Conservation (phyloP, 2,329 filamentous ascomycete species). For the Ophidiomyces ophidiicola region DNA sequence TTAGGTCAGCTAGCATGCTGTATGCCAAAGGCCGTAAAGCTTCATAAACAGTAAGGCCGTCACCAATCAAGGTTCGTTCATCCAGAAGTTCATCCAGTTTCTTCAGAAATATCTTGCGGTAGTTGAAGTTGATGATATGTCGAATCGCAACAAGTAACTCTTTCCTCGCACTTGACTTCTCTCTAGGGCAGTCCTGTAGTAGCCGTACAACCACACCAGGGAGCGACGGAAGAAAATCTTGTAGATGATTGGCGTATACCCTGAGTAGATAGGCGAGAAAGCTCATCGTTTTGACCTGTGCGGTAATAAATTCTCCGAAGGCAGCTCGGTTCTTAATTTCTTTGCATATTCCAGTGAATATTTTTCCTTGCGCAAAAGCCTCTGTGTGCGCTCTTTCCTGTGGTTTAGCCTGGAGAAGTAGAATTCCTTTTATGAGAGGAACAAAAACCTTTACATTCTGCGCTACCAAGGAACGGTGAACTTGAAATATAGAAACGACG, state of each 20-base stretch:
- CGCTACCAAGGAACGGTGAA: slow-evolving; percentile 66
- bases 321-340: slow-evolving; percentile 87
- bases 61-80: slow-evolving; percentile 84
- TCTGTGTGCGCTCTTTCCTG: slow-evolving; percentile 86
- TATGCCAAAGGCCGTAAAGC: slow-evolving; percentile 92
- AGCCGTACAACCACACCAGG: slow-evolving; percentile 84
- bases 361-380: slow-evolving; percentile 62
- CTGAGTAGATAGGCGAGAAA: slow-evolving; percentile 87
- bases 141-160: slow-evolving; percentile 91
- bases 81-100: slow-evolving; percentile 94
- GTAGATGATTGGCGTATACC: slow-evolving; percentile 73
- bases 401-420: slow-evolving; percentile 79
- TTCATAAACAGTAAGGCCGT: slow-evolving; percentile 92
- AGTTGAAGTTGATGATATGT: slow-evolving; percentile 99
- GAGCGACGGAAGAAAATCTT: slow-evolving; percentile 73
- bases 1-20: slow-evolving; percentile 95
- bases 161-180: slow-evolving; percentile 87
- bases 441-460: slow-evolving; percentile 86
- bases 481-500: slow-evolving; percentile 94
- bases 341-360: slow-evolving; percentile 86
- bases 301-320: slow-evolving; percentile 95
- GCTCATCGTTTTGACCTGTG: slow-evolving; percentile 98
- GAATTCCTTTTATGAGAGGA: slow-evolving; percentile 79
- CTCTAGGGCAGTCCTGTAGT: slow-evolving; percentile 83
- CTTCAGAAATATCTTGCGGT: slow-evolving; percentile 81